Percentiles rank a stretch among this genome's conserved stretches.
Evolutionary conservation across 2,329 filamentous ascomycete genomes (phyloP).

Genomic region (Penicillium hordei): DNA sequence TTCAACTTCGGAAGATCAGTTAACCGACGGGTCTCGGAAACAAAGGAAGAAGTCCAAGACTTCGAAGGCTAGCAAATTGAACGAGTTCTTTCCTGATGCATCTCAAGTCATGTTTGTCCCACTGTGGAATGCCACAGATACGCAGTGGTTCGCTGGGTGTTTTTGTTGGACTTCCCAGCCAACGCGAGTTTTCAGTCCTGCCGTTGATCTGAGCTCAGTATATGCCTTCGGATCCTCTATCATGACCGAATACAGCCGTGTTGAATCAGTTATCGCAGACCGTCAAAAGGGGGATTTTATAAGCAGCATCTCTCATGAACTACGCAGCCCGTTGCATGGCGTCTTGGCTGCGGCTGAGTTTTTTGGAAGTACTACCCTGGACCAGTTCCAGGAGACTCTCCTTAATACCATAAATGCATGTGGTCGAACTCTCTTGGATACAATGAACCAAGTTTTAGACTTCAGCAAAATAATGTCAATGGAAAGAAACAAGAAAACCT

Average conservation of each 20-base stretch:
- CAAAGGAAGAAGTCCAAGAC: not conserved
- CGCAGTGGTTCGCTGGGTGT: slow-evolving; percentile 32
- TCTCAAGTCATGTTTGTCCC: slow-evolving; percentile 31
- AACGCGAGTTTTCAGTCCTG: slow-evolving; percentile 23
- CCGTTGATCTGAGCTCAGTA: slow-evolving; percentile 35
- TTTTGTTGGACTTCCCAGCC: slow-evolving; percentile 29
- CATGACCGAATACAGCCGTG: slow-evolving; percentile 38
- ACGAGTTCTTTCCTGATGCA: slow-evolving; percentile 25
- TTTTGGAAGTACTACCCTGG: slow-evolving; percentile 44
- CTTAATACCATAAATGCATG: slow-evolving; percentile 51
- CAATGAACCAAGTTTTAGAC: slow-evolving; percentile 38
- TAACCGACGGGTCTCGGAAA: slow-evolving; percentile 48
- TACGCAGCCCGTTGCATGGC: slow-evolving; percentile 49
- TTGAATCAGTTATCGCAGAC: slow-evolving; percentile 38
- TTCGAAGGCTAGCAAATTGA: slow-evolving; percentile 11
- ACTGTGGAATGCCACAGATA: slow-evolving; percentile 33
- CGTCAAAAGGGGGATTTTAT: slow-evolving; percentile 54
- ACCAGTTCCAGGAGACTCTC: slow-evolving; percentile 40
- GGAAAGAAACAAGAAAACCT: slow-evolving; percentile 6
- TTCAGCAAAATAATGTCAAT: slow-evolving; percentile 33
- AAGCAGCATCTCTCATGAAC: slow-evolving; percentile 52
- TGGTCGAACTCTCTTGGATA: slow-evolving; percentile 52
- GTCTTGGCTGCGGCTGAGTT: slow-evolving; percentile 50
- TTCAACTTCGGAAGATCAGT: slow-evolving; percentile 17
- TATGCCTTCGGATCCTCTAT: slow-evolving; percentile 37